Base-by-base conservation (phyloP, 805 yeast genomes). In the Zygosaccharomyces siamensis region DNA sequence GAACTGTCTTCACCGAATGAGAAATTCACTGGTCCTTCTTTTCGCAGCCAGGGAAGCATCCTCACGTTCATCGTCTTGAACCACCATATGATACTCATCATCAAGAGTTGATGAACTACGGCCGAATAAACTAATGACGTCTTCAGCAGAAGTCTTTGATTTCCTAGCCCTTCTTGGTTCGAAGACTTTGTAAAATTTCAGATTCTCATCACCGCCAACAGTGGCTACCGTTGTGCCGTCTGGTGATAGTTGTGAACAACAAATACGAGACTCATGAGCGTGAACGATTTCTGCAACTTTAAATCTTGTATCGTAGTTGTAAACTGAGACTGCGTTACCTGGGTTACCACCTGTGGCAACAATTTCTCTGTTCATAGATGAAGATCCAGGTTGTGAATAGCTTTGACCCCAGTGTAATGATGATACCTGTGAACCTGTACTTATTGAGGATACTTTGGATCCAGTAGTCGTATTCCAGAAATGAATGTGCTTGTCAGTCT, bases 381-480 rank as follows among this genome's bases (percentile, higher is more conserved):
- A 46, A 14, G 51, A 33, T 18, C 47, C 45, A 8, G n/a, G 10
- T 21, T 48, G 41, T 18, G 53, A 44, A 50, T 63, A 65, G 51
- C 67, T 64, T 54, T 80, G 81, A 0, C 96, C 95, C 99, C 99
- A 93, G 58, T 83, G 81, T 51, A 93, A 73, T 12, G 97, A 86
- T n/a, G 95, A 84, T 4, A 93, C 93, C 67, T 93, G 99, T 0
- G 96, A 84, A 5, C 92, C 96, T 0, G 97, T 86, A 56, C 89
- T 93, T 20, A 92, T 85, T 7, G 93, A 78, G 56, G 89, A 88
- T 31, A 87, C 80, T 52, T 95, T 73, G 1, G 90, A 80, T 1
- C 98, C 99, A 0, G 95, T 87, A 16, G 87, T 79, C 3, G 97
- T 81, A 68, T 93, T 93, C 98, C 98, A 93, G 69, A 93, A 88